A percentile compares a stretch with the other conserved stretches of the same genome.
Evolutionary conservation across 1,139 yeast species (phyloP).

Genomic region (Blastobotrys aristatus): DNA sequence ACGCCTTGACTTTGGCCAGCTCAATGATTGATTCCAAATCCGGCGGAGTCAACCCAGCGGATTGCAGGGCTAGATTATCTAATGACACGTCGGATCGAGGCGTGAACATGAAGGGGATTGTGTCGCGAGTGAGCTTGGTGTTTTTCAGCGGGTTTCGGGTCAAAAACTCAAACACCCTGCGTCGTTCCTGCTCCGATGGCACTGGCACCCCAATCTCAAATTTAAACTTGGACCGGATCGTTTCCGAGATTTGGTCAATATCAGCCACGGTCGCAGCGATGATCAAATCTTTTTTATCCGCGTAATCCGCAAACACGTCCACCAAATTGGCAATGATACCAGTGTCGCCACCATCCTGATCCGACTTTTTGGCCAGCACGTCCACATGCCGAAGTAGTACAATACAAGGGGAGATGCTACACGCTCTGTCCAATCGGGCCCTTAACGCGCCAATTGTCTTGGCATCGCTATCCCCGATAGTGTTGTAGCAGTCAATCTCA

Average conservation of each 20-base stretch:
- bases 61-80: slow-evolving; percentile 65
- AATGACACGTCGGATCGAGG: slow-evolving; percentile 53
- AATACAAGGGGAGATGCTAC: slow-evolving; percentile 43
- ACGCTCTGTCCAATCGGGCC: slow-evolving; percentile 68
- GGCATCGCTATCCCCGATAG: slow-evolving; percentile 57
- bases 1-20: slow-evolving; percentile 55
- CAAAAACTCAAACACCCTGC: slow-evolving; percentile 52
- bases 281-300: slow-evolving; percentile 40
- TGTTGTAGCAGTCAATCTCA: slow-evolving; percentile 61
- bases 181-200: slow-evolving; percentile 74
- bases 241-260: slow-evolving; percentile 62
- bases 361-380: slow-evolving; percentile 61
- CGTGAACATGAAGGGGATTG: slow-evolving; percentile 21
- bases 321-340: slow-evolving; percentile 56
- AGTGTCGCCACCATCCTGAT: slow-evolving; percentile 53
- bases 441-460: slow-evolving; percentile 73
- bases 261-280: slow-evolving; percentile 70
- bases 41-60: slow-evolving; percentile 89
- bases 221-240: slow-evolving; percentile 61
- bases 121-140: slow-evolving; percentile 13
- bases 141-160: slow-evolving; percentile 26
- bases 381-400: slow-evolving; percentile 72
- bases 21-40: slow-evolving; percentile 71
- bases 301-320: slow-evolving; percentile 54
- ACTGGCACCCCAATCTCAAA: slow-evolving; percentile 75